A percentile compares a stretch with the other conserved stretches of the same genome.
phyloP scores from a whole-genome alignment of 2,329 filamentous ascomycete genomes.

The Ascochyta clinopodiicola region DNA sequence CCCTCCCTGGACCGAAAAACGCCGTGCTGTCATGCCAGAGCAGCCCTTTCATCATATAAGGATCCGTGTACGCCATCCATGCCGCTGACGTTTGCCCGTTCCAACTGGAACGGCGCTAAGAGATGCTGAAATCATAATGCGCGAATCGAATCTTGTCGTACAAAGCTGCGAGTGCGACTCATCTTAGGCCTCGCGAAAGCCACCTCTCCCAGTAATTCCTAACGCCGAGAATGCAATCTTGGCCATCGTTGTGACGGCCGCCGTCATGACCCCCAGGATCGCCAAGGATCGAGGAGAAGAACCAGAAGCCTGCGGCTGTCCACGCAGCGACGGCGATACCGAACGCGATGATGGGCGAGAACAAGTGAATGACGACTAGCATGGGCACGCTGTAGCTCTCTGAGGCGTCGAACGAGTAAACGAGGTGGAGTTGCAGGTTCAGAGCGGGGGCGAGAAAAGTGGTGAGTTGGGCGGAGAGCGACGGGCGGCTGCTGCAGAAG shows the following conservation, averaged over 20 bases:
- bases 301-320: conserved; percentile 68
- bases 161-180: background rate
- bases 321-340: conserved; percentile 64
- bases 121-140: conserved; percentile 6
- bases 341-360: conserved; percentile 64
- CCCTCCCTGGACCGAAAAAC: conserved; percentile 12
- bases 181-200: conserved; percentile 53
- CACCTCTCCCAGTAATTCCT: conserved; percentile 67
- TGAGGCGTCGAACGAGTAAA: conserved; percentile 52
- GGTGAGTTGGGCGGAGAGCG: conserved; percentile 59
- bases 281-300: conserved; percentile 66
- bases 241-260: conserved; percentile 61
- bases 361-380: conserved; percentile 60
- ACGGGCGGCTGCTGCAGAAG: conserved; percentile 57
- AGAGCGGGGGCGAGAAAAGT: conserved; percentile 61
- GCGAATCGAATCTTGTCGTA: background rate
- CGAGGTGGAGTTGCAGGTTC: conserved; percentile 57
- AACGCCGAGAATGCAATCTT: conserved; percentile 64
- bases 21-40: conserved; percentile 29
- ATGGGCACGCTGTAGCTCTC: conserved; percentile 50
- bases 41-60: conserved; percentile 16
- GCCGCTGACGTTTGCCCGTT: conserved; percentile 27
- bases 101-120: conserved; percentile 2
- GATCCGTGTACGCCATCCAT: conserved; percentile 25
- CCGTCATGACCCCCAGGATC: conserved; percentile 67